Evolutionary conservation across 2,329 filamentous ascomycete species (phyloP).

Genomic region (Phyllosticta paracitricarpa): DNA sequence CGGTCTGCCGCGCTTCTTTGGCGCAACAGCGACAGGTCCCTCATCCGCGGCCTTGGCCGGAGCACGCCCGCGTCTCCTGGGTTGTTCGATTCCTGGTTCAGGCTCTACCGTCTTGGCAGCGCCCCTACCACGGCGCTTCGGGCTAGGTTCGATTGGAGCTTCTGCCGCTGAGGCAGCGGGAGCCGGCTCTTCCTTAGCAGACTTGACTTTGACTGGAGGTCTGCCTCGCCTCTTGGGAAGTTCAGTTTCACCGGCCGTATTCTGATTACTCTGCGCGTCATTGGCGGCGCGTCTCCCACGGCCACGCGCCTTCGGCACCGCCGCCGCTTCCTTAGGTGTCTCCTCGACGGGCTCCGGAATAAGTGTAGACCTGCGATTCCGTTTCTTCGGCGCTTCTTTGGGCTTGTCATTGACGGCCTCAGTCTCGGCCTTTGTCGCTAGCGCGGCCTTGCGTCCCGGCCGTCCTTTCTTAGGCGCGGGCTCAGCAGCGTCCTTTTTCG

Average conservation of each 20-base stretch:
- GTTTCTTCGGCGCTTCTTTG: background rate
- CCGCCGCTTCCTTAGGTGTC: background rate
- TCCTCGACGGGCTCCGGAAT: background rate
- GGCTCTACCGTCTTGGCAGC: conserved; percentile 7
- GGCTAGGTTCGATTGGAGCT: background rate
- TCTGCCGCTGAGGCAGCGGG: background rate
- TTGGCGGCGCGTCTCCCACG: background rate
- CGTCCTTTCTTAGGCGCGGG: background rate
- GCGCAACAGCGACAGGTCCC: background rate
- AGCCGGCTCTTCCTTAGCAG: background rate
- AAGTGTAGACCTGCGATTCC: background rate
- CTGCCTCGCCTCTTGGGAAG: conserved; percentile 22
- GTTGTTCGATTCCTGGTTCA: conserved; percentile 7
- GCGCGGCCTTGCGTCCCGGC: background rate
- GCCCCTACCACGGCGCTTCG: background rate
- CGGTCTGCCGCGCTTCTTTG: conserved; percentile 3
- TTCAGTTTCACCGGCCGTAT: conserved; percentile 3
- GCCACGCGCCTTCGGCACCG: background rate
- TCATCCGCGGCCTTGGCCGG: background rate
- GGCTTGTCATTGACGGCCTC: background rate
- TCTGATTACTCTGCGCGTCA: background rate
- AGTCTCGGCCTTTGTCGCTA: background rate
- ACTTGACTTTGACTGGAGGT: conserved; percentile 7
- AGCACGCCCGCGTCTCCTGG: conserved; percentile 8
- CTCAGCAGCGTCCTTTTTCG: conserved; percentile 1